A percentile compares a stretch with the other conserved stretches of the same genome.
Conservation (phyloP, 106 monocot genomes). For the Gastrodia elata region DNA sequence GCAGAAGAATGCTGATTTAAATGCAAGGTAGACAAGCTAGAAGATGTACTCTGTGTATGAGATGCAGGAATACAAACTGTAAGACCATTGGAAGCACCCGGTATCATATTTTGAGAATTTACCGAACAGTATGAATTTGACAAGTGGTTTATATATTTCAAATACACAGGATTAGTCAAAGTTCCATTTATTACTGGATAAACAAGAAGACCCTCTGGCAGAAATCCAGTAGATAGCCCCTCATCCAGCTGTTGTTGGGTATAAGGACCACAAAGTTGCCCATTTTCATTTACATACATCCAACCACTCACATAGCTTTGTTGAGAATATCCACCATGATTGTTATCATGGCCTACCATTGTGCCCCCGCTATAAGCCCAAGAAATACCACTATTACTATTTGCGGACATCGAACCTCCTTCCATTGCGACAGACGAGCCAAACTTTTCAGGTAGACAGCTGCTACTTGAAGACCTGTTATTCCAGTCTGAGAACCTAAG, state of each 20-base stretch:
- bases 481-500: slow-evolving; percentile 17
- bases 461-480: slow-evolving; percentile 12
- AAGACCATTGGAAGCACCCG: slow-evolving; percentile 5
- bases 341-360: slow-evolving; percentile 7
- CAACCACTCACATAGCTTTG: slow-evolving; percentile 35
- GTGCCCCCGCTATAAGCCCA: slow-evolving; percentile 8
- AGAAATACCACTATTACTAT: slow-evolving; percentile 10
- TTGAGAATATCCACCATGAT: slow-evolving; percentile 20
- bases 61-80: slow-evolving; percentile 3
- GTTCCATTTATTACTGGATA: slow-evolving; percentile 57
- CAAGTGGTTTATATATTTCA: slow-evolving; percentile 36
- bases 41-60: not conserved
- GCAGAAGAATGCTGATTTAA: slow-evolving; percentile 6
- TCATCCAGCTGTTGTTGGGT: slow-evolving; percentile 37
- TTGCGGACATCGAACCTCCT: slow-evolving; percentile 17
- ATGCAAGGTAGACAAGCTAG: not conserved
- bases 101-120: slow-evolving; percentile 4
- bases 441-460: slow-evolving; percentile 9
- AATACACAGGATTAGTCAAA: slow-evolving; percentile 21
- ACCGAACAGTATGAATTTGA: slow-evolving; percentile 9
- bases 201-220: slow-evolving; percentile 48
- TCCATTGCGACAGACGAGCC: slow-evolving; percentile 28
- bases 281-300: slow-evolving; percentile 57
- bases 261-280: slow-evolving; percentile 70
- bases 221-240: slow-evolving; percentile 53